Evolutionary conservation across 371 early-diverging fungal genomes (phyloP).

Genomic region (Mucor piriformis): DNA sequence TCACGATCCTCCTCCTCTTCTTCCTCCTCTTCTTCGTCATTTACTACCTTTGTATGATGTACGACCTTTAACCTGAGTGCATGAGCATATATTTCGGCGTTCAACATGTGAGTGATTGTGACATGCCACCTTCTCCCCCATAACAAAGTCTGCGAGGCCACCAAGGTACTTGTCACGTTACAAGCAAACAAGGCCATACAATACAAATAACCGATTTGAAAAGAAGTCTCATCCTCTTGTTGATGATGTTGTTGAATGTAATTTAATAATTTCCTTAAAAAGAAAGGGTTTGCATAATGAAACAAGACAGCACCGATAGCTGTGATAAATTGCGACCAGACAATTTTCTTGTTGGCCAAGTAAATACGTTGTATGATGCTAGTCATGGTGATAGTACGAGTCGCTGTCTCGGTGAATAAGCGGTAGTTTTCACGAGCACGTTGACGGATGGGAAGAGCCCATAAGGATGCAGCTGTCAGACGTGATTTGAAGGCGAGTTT

Average conservation of each 20-base stretch:
- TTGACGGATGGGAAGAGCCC: conserved; percentile 61
- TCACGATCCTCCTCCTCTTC: conserved; percentile 26
- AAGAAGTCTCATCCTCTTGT: not conserved
- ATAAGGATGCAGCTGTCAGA: conserved; percentile 66
- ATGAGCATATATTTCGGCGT: conserved; percentile 62
- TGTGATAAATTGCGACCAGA: conserved; percentile 49
- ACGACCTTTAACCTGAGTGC: conserved; percentile 38
- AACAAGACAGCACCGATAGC: conserved; percentile 54
- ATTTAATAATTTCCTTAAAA: conserved; percentile 48
- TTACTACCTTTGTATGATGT: not conserved
- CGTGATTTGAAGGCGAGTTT: conserved; percentile 58
- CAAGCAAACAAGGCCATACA: conserved; percentile 57
- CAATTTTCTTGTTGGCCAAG: conserved; percentile 34
- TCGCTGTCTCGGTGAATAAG: conserved; percentile 22
- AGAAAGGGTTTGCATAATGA: conserved; percentile 61
- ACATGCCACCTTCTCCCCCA: conserved; percentile 67
- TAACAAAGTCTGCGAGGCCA: conserved; percentile 61
- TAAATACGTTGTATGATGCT: conserved; percentile 32
- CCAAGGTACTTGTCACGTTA: conserved; percentile 54
- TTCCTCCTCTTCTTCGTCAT: conserved; percentile 7
- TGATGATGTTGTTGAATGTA: conserved; percentile 49
- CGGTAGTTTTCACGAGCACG: conserved; percentile 48
- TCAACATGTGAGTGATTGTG: conserved; percentile 56
- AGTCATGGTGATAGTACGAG: not conserved
- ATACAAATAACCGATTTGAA: conserved; percentile 50